These are phyloP conservation scores for Turritis glabra DNA, from an alignment of 345 rosid genomes.

Conservation along the genomic window DNA sequence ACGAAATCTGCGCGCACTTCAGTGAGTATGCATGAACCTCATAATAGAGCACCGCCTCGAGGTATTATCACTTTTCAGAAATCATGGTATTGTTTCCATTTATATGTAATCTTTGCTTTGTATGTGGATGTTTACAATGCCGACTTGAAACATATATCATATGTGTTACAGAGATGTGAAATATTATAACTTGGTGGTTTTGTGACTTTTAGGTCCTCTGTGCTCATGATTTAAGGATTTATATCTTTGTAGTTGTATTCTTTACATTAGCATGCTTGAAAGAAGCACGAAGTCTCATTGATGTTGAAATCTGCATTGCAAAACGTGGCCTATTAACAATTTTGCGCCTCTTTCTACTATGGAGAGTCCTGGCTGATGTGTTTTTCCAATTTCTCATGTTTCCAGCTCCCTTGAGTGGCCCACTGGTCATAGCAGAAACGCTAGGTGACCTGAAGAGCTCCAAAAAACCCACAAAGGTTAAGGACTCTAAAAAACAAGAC, in stretches of 20 bases:
- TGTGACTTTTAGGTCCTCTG: conserved; percentile 18
- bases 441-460: conserved; percentile 64
- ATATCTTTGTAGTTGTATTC: not conserved
- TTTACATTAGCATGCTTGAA: conserved; percentile 17
- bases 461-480: conserved; percentile 61
- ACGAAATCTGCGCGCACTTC: conserved; percentile 48
- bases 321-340: not conserved
- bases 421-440: conserved; percentile 86
- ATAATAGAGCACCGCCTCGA: conserved; percentile 54
- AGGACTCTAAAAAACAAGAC: conserved; percentile 80
- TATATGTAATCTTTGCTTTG: not conserved
- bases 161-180: conserved; percentile 13
- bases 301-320: conserved; percentile 1
- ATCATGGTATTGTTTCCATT: conserved; percentile 19
- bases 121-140: not conserved
- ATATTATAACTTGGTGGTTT: conserved; percentile 3
- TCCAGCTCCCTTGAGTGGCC: conserved; percentile 97
- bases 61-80: conserved; percentile 50
- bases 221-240: not conserved
- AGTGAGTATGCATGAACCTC: conserved; percentile 38
- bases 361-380: conserved; percentile 8
- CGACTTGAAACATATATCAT: not conserved
- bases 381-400: conserved; percentile 22
- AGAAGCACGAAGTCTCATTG: not conserved
- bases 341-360: not conserved